phyloP scores from a whole-genome alignment of 352 stramenopile species.

The Phytophthora boehmeriae region DNA sequence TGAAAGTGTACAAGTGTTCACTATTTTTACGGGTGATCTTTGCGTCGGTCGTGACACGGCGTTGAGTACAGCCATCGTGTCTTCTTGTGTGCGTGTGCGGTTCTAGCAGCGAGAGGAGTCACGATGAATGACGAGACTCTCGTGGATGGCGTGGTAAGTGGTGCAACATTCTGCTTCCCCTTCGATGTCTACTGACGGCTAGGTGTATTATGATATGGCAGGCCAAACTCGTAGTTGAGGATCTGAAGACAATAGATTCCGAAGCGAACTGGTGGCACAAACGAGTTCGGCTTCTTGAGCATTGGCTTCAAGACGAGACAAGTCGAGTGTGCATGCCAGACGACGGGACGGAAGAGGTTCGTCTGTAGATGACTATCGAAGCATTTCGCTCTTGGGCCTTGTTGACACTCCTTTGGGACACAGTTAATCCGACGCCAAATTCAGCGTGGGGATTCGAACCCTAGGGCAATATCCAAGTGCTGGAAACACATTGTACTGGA shows the following conservation, averaged over 20 bases:
- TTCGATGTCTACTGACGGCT: neutral
- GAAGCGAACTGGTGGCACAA: slow-evolving; percentile 74
- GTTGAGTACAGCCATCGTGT: slow-evolving; percentile 5
- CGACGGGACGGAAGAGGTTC: slow-evolving; percentile 77
- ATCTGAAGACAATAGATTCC: slow-evolving; percentile 37
- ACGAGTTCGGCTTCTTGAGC: slow-evolving; percentile 66
- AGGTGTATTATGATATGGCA: slow-evolving; percentile 8
- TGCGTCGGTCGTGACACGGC: slow-evolving; percentile 1
- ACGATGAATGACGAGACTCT: slow-evolving; percentile 56
- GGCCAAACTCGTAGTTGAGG: slow-evolving; percentile 60
- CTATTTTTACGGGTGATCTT: slow-evolving; percentile 30
- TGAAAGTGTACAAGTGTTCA: neutral
- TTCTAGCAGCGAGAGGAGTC: slow-evolving; percentile 59
- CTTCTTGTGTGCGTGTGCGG: neutral
- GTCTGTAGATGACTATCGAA: neutral
- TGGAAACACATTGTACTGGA: slow-evolving; percentile 85
- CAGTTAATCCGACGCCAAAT: slow-evolving; percentile 77
- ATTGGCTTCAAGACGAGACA: slow-evolving; percentile 71
- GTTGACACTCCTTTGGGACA: slow-evolving; percentile 1
- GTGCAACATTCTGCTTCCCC: neutral
- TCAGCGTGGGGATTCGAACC: slow-evolving; percentile 73
- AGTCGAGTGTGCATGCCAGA: slow-evolving; percentile 64
- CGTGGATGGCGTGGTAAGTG: slow-evolving; percentile 54
- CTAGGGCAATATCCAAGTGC: slow-evolving; percentile 67
- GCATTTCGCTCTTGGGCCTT: neutral